Evolutionary conservation across 495 filamentous ascomycete genomes (phyloP), one percentile per base, ranked within the genome.

Genomic region (Xylona heveae): DNA sequence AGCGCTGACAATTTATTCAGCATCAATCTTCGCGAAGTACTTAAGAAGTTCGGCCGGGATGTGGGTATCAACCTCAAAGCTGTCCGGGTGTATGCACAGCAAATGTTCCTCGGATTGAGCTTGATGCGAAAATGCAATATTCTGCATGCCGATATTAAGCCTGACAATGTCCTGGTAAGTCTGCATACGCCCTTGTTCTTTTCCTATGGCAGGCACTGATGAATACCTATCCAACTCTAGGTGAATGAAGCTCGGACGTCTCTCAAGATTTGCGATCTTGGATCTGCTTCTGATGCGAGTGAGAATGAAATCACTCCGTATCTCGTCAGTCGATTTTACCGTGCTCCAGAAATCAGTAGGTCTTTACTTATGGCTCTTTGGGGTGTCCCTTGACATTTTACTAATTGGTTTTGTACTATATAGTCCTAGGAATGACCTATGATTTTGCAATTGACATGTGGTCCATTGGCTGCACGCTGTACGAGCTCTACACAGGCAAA

Each of bases 401-500:
- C n/a, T n/a, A n/a, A n/a, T n/a, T n/a, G n/a, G n/a, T n/a, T n/a
- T n/a, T 28, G 14, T 19, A 37, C 10, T 15, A 26, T 18, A 21
- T 22, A 57, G 51, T 97, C 33, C 66, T 95, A 1, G 88, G 85
- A n/a, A 77, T 93, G 54, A 73, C 73, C 15, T 91, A 84, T 50
- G 82, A 91, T 50, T 90, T 80, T 47, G 80, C 78, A 19, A 81
- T 95, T 46, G 88, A 97, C 49, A 74, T 93, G 52, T 97, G 88
- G 88, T 84, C 84, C 8, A 78, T 94, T 41, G 88, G 88, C 10
- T 95, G 90, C 54, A 97, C 88, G 15, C 58, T 97, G 17, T 97
- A 85, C 52, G 88, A 97, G 52, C 61, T 97, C 19, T 94, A 84
- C 59, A 94, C 90, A 0, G 85, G 90, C 37, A 92, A 93, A 52